Evolutionary conservation across 164 flowering plant genomes (phyloP).

Genomic region (Magnolia sinica): DNA sequence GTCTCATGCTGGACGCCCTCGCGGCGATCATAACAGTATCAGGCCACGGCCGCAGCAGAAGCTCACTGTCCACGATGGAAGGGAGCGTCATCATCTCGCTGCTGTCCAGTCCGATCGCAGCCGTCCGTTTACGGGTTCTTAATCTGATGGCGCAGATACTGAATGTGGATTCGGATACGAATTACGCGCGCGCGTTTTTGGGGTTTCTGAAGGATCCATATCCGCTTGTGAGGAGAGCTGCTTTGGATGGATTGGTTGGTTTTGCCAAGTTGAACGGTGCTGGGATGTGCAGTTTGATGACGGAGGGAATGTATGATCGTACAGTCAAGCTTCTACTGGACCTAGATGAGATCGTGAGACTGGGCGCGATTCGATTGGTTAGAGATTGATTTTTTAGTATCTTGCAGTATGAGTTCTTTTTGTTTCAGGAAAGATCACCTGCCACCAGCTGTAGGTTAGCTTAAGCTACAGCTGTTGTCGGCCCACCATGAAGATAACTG

Average conservation of each 20-base stretch:
- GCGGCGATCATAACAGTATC: slow-evolving; percentile 31
- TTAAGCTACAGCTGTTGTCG: no score
- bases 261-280: slow-evolving; percentile 26
- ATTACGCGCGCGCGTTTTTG: slow-evolving; percentile 36
- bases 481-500: no score
- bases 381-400: background rate
- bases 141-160: slow-evolving; percentile 23
- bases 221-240: slow-evolving; percentile 59
- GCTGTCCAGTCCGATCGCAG: slow-evolving; percentile 33
- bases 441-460: no score
- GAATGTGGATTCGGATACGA: background rate
- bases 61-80: slow-evolving; percentile 17
- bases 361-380: slow-evolving; percentile 42
- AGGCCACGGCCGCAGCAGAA: slow-evolving; percentile 4
- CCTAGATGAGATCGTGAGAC: slow-evolving; percentile 53
- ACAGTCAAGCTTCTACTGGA: slow-evolving; percentile 66
- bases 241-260: slow-evolving; percentile 56
- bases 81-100: slow-evolving; percentile 22
- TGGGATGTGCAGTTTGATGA: slow-evolving; percentile 28
- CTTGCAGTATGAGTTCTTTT: background rate
- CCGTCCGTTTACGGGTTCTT: slow-evolving; percentile 52
- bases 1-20: slow-evolving; percentile 34
- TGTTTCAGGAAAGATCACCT: background rate
- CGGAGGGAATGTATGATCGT: slow-evolving; percentile 57
- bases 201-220: slow-evolving; percentile 75